A percentile compares a stretch with the other conserved stretches of the same genome.
These are phyloP conservation scores for Mycena rebaudengoi DNA, from an alignment of 768 basidiomycete genomes.

Conservation along the genomic window DNA sequence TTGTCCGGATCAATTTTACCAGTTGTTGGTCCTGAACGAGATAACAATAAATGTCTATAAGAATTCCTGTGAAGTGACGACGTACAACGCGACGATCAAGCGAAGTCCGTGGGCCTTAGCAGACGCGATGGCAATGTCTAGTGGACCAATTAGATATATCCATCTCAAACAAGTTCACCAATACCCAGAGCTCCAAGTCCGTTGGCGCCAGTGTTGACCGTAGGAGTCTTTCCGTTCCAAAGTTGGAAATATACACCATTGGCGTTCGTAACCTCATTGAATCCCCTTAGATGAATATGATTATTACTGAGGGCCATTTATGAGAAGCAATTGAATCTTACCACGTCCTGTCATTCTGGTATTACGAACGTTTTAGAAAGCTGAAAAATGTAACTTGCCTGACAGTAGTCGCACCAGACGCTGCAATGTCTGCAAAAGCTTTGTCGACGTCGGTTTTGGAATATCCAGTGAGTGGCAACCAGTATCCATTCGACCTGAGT, in stretches of 20 bases:
- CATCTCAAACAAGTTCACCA: too few species aligned
- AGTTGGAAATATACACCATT: neutral
- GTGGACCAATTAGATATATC: neutral
- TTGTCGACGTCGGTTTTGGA: conserved; percentile 56
- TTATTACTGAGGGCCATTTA: neutral
- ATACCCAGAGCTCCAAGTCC: neutral
- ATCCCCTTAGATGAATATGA: neutral
- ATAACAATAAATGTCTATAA: too few species aligned
- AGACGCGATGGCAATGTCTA: neutral
- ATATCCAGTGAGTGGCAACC: conserved; percentile 59
- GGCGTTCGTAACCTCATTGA: neutral
- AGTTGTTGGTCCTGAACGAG: too few species aligned
- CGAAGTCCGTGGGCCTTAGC: conserved; percentile 7
- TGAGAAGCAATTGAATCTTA: neutral
- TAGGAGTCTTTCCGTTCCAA: neutral
- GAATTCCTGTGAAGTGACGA: too few species aligned
- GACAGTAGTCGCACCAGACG: conserved; percentile 58
- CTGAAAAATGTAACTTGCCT: conserved; percentile 50
- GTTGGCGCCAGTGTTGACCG: neutral
- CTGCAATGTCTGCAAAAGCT: conserved; percentile 60
- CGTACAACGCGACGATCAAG: too few species aligned
- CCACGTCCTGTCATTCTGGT: neutral
- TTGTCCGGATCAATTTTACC: too few species aligned
- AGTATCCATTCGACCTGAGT: conserved; percentile 64
- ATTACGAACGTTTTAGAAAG: neutral